phyloP scores from a whole-genome alignment of 2,329 filamentous ascomycete genomes.

The Trichoderma simmonsii region DNA sequence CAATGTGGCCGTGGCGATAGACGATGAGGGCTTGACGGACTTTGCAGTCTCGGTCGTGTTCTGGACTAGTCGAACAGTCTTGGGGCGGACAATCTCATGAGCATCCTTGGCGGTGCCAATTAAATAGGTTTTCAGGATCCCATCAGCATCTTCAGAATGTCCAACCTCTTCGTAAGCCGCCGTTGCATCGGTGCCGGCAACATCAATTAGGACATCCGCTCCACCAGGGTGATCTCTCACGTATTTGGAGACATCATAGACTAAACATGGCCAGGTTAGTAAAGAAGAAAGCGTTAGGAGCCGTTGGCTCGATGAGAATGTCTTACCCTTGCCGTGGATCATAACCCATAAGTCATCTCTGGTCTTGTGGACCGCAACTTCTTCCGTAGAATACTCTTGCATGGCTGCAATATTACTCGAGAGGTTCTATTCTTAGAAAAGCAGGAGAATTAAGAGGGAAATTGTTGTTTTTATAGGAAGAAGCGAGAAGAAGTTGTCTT shows the following conservation, averaged over 20 bases:
- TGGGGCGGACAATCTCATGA: conserved; percentile 19
- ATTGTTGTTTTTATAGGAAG: too few species aligned
- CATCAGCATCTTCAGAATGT: conserved; percentile 63
- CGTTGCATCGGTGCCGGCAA: conserved; percentile 73
- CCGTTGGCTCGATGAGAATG: too few species aligned
- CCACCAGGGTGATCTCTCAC: conserved; percentile 65
- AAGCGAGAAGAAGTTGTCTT: not conserved
- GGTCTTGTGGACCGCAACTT: conserved; percentile 49
- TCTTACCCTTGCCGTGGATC: conserved; percentile 54
- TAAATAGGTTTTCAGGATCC: conserved; percentile 39
- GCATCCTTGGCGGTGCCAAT: conserved; percentile 39
- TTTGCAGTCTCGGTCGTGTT: not conserved
- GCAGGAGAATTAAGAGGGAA: not conserved
- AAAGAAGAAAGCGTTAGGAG: not conserved
- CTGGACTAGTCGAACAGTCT: not conserved
- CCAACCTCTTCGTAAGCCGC: conserved; percentile 81
- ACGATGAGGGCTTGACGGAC: not conserved
- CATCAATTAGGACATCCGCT: conserved; percentile 72
- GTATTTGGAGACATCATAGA: conserved; percentile 59
- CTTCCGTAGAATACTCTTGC: conserved; percentile 31
- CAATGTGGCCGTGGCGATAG: not conserved
- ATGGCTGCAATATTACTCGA: not conserved
- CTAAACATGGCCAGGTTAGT: conserved; percentile 30
- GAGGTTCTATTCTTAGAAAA: not conserved
- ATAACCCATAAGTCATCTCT: conserved; percentile 51